Evolutionary conservation across 1,139 yeast species (phyloP), one percentile per base, ranked within the genome.

Genomic region (Blastobotrys ciferrii): DNA sequence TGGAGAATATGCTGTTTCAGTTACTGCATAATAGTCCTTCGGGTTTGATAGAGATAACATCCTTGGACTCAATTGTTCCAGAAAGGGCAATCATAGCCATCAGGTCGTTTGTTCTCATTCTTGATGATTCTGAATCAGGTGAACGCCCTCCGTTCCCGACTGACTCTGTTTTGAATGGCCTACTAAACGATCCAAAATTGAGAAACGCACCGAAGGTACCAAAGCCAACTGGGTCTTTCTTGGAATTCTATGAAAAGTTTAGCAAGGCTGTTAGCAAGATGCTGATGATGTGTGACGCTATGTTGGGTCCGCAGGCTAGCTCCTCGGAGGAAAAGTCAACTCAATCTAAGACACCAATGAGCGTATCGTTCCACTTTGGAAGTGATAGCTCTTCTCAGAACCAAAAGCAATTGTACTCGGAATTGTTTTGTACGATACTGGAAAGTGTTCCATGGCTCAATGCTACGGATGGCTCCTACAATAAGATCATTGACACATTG

Each of bases 131-230:
- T 33, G 79, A 80, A 49, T 56, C 71, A 7, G 77, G 79, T 1
- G 77, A 75, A 31, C 74, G 81, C 53, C 96, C 97, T 0, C 73
- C 73, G 1, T 91, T 87, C 65, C 97, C 97, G 1, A 80, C 82
- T 15, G 56, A 56, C 12, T 50, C 51, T 32, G 51, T 47, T 9
- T 39, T 61, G 12, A 45, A 40, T 11, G 47, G 42, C 7, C 42
- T 45, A 28, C 47, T 42, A 9, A 35, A 51, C 40, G 47, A 47
- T 31, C 47, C 43, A 25, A 32, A 30, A n/a, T 31, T 43, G 18
- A 42, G 50, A 18, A 43, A 50, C n/a, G 47, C 52, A 2, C 47
- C 49, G n/a, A 49, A 43, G 32, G 48, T 48, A 11, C 56, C 50
- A 28, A 48, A 48, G 38, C 54, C 56, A 6, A 46, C 57, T 1